A percentile compares a stretch with the other conserved stretches of the same genome.
phyloP scores from a whole-genome alignment of 2,329 filamentous ascomycete species.

The Leptoxyphium fumago region DNA sequence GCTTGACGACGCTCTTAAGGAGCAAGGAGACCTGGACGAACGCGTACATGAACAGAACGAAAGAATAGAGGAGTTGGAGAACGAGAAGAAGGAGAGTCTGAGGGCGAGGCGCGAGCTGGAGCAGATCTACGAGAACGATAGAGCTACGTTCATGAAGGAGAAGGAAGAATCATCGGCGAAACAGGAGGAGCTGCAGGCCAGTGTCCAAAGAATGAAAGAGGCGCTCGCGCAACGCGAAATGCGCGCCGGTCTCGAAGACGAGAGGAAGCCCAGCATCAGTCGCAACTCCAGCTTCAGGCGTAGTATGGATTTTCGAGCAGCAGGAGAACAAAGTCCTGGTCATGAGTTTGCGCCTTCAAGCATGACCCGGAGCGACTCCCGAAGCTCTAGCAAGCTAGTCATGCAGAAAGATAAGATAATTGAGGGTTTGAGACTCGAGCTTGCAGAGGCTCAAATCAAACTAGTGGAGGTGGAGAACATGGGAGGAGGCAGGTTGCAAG shows the following conservation, averaged over 20 bases:
- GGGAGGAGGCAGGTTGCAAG: slow-evolving; percentile 72
- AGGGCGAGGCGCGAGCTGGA: slow-evolving; percentile 84
- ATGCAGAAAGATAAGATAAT: slow-evolving; percentile 95
- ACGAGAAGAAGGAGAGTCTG: slow-evolving; percentile 70
- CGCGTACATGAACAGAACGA: slow-evolving; percentile 75
- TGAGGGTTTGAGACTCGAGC: slow-evolving; percentile 76
- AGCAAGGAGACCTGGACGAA: slow-evolving; percentile 80
- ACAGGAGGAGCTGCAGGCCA: slow-evolving; percentile 80
- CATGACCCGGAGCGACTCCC: slow-evolving; percentile 72
- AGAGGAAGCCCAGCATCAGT: slow-evolving; percentile 37
- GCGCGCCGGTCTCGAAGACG: slow-evolving; percentile 35
- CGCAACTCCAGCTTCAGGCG: slow-evolving; percentile 14
- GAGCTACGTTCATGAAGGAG: slow-evolving; percentile 74
- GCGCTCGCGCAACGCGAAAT: slow-evolving; percentile 61
- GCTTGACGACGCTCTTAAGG: slow-evolving; percentile 68
- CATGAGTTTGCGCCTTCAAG: slow-evolving; percentile 77
- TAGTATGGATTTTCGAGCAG: slow-evolving; percentile 2
- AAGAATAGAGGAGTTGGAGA: slow-evolving; percentile 63
- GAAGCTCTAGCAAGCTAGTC: slow-evolving; percentile 67
- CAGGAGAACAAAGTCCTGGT: slow-evolving; percentile 37
- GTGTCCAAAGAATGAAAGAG: slow-evolving; percentile 87
- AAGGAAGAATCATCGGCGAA: slow-evolving; percentile 74
- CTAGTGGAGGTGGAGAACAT: slow-evolving; percentile 87
- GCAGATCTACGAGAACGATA: slow-evolving; percentile 80
- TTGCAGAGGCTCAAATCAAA: slow-evolving; percentile 92